A percentile compares a stretch with the other conserved stretches of the same genome.
These are phyloP conservation scores for Ustilago loliicola DNA, from an alignment of 1,284 basidiomycete genomes.

Conservation along the genomic window DNA sequence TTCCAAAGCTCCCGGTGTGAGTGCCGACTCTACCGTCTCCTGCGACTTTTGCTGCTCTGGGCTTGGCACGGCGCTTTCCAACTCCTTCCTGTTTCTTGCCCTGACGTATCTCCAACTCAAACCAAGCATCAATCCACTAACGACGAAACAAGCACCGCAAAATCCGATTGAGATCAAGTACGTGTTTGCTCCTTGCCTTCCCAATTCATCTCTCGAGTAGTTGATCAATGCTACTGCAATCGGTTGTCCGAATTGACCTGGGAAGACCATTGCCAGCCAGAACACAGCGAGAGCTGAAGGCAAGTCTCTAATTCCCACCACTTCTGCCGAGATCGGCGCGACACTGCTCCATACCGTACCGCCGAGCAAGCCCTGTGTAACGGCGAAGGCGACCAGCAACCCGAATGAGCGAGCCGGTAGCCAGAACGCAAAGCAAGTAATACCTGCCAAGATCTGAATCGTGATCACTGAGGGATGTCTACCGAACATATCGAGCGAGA, in stretches of 20 bases:
- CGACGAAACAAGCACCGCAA: constrained; percentile 69
- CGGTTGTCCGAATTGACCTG: constrained; percentile 70
- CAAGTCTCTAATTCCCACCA: constrained; percentile 72
- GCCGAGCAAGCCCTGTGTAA: constrained; percentile 71
- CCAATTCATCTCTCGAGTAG: constrained; percentile 65
- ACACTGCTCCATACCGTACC: constrained; percentile 71
- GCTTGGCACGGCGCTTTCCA: constrained; percentile 10
- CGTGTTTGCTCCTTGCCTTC: constrained; percentile 63
- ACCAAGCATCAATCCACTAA: constrained; percentile 62
- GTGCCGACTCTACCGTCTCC: not conserved
- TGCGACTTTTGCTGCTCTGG: constrained; percentile 8
- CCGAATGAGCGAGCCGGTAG: constrained; percentile 70
- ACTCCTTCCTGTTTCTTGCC: constrained; percentile 14
- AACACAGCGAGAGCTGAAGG: constrained; percentile 71
- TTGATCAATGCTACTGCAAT: constrained; percentile 71
- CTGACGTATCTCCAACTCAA: constrained; percentile 69
- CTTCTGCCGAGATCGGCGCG: constrained; percentile 69
- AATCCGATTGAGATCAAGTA: constrained; percentile 72
- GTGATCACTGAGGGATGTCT: constrained; percentile 71
- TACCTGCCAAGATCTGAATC: constrained; percentile 70
- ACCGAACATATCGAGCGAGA: constrained; percentile 71
- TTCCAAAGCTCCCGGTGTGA: not conserved
- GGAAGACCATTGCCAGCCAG: constrained; percentile 70
- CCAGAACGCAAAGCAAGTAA: constrained; percentile 72
- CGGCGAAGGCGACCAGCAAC: constrained; percentile 71